Evolutionary conservation across 345 rosid genomes (phyloP), one percentile per base, ranked within the genome.

Genomic region (Draba incana): DNA sequence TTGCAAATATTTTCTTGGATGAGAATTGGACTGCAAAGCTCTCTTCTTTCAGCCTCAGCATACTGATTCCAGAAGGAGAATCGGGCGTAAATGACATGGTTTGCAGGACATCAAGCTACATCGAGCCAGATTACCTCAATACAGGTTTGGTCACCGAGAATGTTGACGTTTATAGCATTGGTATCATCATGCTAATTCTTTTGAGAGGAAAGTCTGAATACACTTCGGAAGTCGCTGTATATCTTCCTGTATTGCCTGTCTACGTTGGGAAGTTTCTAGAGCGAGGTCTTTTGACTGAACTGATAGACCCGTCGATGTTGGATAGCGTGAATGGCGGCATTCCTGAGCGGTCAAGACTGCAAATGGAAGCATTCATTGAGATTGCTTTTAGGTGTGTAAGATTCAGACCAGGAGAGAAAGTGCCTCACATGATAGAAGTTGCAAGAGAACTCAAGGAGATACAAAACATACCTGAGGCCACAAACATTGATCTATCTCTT

Each of bases 91-190:
- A 6, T 7, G 62, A 61, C 39, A 61, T 14, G 62, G 68, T 52
- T 43, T 61, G 62, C 68, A 33, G 30, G 62, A 61, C 68, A 52
- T 43, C 75, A 23, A 43, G 75, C 55, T 70, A 70, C 33, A 24
- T 44, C 1, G 75, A 70, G 37, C 75, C 62, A 1, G 28, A 62
- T 0, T 70, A 70, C 37, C 3, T 44, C 0, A 52, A 10, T 4
- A 70, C 74, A 28, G 67, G 74, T 41, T 41, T 70, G 11, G 74
- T 70, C 15, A 70, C 74, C 0, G 74, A 70, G 67, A 70, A 60
- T 60, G 67, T 70, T 2, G 67, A 70, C 13, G 43, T 70, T 25
- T 54, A 63, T 60, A 70, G 16, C 28, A 27, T 60, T 60, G 74
- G 74, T 5, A 50, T 70, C 53, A 70, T 70, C 27, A 49, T 70